A percentile compares a stretch with the other conserved stretches of the same genome.
phyloP scores from a whole-genome alignment of 75 land plant species.

The Pinus taeda region DNA sequence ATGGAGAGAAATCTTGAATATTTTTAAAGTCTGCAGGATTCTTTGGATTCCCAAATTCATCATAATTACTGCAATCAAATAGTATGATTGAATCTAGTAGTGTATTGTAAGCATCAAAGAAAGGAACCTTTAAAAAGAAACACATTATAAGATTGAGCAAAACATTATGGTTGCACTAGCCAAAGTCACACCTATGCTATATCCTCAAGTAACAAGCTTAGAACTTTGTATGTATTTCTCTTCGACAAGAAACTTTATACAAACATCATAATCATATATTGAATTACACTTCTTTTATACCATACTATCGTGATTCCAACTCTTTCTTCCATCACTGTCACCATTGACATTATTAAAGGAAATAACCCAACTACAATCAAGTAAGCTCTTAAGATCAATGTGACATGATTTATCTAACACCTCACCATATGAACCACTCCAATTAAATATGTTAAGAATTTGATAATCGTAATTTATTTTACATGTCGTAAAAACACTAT shows the following conservation, averaged over 20 bases:
- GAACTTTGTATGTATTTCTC: slow-evolving; percentile 57
- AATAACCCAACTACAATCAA: slow-evolving; percentile 94
- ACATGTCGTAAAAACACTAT: slow-evolving; percentile 53
- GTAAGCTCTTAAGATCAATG: slow-evolving; percentile 76
- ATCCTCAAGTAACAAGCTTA: slow-evolving; percentile 89
- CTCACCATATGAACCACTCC: slow-evolving; percentile 94
- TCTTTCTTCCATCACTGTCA: slow-evolving; percentile 50
- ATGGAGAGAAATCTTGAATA: slow-evolving; percentile 83
- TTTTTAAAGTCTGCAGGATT: slow-evolving; percentile 61
- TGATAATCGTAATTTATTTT: slow-evolving; percentile 34
- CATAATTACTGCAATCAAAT: slow-evolving; percentile 67
- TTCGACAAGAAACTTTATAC: slow-evolving; percentile 59
- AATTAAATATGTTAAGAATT: slow-evolving; percentile 75
- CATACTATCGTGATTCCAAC: slow-evolving; percentile 88
- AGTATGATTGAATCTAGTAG: slow-evolving; percentile 69
- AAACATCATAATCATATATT: slow-evolving; percentile 62
- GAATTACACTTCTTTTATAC: slow-evolving; percentile 69
- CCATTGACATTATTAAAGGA: slow-evolving; percentile 96
- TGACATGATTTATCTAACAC: slow-evolving; percentile 77
- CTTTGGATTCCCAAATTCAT: slow-evolving; percentile 89
- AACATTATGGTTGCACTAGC: slow-evolving; percentile 79
- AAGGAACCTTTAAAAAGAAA: slow-evolving; percentile 90
- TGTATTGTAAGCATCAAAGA: slow-evolving; percentile 76
- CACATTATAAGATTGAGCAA: slow-evolving; percentile 65
- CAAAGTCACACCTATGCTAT: slow-evolving; percentile 83